These are phyloP conservation scores for Verticillium nubilum DNA, from an alignment of 2,329 filamentous ascomycete species.

Conservation along the genomic window DNA sequence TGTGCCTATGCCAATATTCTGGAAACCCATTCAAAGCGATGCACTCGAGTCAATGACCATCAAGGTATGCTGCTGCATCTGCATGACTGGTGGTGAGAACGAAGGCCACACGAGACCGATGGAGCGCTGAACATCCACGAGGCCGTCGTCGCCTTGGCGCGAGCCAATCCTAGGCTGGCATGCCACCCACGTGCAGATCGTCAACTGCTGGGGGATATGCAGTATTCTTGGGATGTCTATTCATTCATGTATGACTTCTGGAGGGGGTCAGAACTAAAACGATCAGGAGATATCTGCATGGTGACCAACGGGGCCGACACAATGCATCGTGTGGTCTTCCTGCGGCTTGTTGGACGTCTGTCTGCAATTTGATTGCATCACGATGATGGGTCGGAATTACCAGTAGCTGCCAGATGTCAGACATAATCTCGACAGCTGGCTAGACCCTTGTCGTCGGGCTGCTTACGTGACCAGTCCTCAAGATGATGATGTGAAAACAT, in stretches of 20 bases:
- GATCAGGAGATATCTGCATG: background rate
- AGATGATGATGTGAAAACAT: constrained; percentile 1
- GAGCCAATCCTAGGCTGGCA: background rate
- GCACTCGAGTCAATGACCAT: background rate
- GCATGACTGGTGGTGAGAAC: background rate
- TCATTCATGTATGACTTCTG: background rate
- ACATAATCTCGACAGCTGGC: no score
- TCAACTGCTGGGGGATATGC: background rate
- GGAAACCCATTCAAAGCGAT: no score
- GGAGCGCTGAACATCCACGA: background rate
- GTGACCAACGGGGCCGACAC: background rate
- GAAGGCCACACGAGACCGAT: background rate
- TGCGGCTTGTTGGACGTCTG: no score
- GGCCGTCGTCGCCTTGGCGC: background rate
- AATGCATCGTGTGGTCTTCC: background rate
- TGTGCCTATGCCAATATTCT: no score
- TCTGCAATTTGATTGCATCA: background rate
- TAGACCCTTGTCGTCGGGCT: no score
- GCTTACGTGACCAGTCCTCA: background rate
- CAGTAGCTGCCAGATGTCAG: no score
- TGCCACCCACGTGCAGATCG: background rate
- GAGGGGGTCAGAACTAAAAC: background rate
- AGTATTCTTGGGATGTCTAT: background rate
- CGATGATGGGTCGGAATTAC: no score
- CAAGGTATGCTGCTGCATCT: background rate